Evolutionary conservation across 257 asterid species (phyloP).

Genomic region (Catharanthus roseus): DNA sequence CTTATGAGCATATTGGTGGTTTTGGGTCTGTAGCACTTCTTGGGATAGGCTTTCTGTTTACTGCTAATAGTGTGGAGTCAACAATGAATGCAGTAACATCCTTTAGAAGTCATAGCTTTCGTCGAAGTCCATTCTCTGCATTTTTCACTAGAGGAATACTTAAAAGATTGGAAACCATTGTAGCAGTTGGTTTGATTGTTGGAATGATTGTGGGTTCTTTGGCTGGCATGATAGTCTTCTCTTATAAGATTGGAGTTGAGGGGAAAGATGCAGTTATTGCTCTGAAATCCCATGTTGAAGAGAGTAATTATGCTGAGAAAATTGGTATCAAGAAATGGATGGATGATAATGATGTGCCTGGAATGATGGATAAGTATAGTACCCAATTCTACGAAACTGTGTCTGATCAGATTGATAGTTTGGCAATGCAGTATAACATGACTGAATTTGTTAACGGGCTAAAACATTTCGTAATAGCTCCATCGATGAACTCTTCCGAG

Average conservation of each 20-base stretch:
- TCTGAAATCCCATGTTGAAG: slow-evolving; percentile 73
- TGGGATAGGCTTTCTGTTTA: slow-evolving; percentile 61
- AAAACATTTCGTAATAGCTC: slow-evolving; percentile 57
- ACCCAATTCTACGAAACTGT: slow-evolving; percentile 73
- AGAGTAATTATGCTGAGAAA: slow-evolving; percentile 82
- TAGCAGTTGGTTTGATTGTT: slow-evolving; percentile 80
- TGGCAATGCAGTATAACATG: slow-evolving; percentile 85
- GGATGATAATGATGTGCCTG: slow-evolving; percentile 91
- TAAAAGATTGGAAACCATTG: slow-evolving; percentile 62
- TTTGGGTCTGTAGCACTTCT: slow-evolving; percentile 59
- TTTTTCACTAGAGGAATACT: slow-evolving; percentile 69
- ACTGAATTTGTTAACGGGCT: slow-evolving; percentile 72
- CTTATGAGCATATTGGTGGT: slow-evolving; percentile 64
- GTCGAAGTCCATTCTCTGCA: slow-evolving; percentile 54
- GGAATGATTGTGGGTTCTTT: slow-evolving; percentile 71
- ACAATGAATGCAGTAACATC: slow-evolving; percentile 70
- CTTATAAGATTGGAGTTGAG: slow-evolving; percentile 83
- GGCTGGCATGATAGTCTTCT: slow-evolving; percentile 66
- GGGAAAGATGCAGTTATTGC: slow-evolving; percentile 86
- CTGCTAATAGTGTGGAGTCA: slow-evolving; percentile 50
- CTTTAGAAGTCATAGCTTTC: slow-evolving; percentile 69
- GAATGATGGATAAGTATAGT: slow-evolving; percentile 76
- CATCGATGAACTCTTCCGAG: slow-evolving; percentile 41
- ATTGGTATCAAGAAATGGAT: slow-evolving; percentile 88
- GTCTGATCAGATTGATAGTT: slow-evolving; percentile 65